These are phyloP conservation scores for Potentilla sterilis DNA, from an alignment of 306 rosid species.

Conservation along the genomic window DNA sequence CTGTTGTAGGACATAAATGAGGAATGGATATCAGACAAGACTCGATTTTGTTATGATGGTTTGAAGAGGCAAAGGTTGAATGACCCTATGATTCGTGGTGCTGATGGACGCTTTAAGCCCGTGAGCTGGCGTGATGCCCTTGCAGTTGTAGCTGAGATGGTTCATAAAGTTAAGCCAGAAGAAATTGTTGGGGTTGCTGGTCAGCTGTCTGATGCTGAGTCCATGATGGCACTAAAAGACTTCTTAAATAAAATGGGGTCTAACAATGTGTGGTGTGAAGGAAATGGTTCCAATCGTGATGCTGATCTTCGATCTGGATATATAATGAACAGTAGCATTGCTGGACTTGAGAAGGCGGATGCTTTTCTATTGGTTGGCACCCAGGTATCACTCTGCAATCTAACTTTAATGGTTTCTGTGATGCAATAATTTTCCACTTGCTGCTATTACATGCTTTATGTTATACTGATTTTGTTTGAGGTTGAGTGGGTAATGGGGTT, in stretches of 20 bases:
- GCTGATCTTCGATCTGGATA: slow-evolving; percentile 95
- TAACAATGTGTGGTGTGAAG: slow-evolving; percentile 92
- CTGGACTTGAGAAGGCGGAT: slow-evolving; percentile 94
- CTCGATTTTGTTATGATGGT: slow-evolving; percentile 96
- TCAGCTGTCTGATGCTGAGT: slow-evolving; percentile 93
- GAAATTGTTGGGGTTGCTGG: slow-evolving; percentile 93
- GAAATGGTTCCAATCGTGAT: slow-evolving; percentile 57
- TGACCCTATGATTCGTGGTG: slow-evolving; percentile 96
- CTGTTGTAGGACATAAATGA: slow-evolving; percentile 84
- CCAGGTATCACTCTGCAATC: slow-evolving; percentile 55
- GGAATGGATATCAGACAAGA: slow-evolving; percentile 99
- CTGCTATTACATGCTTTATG: slow-evolving; percentile 12
- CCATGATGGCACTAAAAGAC: slow-evolving; percentile 94
- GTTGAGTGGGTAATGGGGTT: neutral
- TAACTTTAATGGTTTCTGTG: slow-evolving; percentile 10
- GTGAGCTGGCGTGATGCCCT: slow-evolving; percentile 98
- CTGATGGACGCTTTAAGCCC: slow-evolving; percentile 88
- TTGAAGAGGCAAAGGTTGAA: slow-evolving; percentile 97
- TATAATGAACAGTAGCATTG: slow-evolving; percentile 79
- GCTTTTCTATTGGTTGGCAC: slow-evolving; percentile 91
- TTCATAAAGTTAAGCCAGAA: slow-evolving; percentile 66
- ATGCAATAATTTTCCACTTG: slow-evolving; percentile 3
- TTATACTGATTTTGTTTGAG: neutral
- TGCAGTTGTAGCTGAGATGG: slow-evolving; percentile 78
- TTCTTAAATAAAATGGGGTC: slow-evolving; percentile 86